phyloP scores from a whole-genome alignment of 768 basidiomycete genomes.

The Tulasnella calospora region DNA sequence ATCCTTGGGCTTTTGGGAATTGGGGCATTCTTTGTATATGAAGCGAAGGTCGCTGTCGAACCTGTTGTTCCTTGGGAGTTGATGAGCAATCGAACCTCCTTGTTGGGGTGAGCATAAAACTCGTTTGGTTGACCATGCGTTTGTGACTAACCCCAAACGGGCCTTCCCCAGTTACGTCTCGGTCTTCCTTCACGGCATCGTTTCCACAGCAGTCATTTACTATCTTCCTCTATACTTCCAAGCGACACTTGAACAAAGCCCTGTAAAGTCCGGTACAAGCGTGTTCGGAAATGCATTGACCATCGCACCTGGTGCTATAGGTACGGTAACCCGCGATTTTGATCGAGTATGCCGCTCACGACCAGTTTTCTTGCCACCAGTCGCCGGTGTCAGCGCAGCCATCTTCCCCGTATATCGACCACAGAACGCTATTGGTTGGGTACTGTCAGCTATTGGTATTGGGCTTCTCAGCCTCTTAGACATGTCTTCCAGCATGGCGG shows the following conservation, averaged over 20 bases:
- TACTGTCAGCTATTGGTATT: conserved; percentile 37
- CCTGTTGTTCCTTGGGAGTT: conserved; percentile 33
- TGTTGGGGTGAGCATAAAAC: conserved; percentile 32
- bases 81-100: conserved; percentile 36
- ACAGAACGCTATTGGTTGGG: conserved; percentile 41
- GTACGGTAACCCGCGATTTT: neutral
- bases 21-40: conserved; percentile 18
- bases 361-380: neutral
- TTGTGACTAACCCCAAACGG: too few species aligned
- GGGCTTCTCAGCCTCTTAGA: conserved; percentile 35
- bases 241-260: conserved; percentile 40
- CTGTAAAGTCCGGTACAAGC: conserved; percentile 40
- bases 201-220: conserved; percentile 20
- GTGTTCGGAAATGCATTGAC: conserved; percentile 40
- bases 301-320: conserved; percentile 41
- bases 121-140: too few species aligned
- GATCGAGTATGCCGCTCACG: neutral
- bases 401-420: conserved; percentile 39
- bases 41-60: neutral
- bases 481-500: neutral
- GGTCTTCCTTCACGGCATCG: conserved; percentile 8
- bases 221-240: conserved; percentile 35
- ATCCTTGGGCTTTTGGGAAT: conserved; percentile 39
- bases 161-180: conserved; percentile 35
- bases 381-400: conserved; percentile 40